Evolutionary conservation across 148 eudicot genomes (phyloP), one percentile per base, ranked within the genome.

Genomic region (Rhododendron vialii): DNA sequence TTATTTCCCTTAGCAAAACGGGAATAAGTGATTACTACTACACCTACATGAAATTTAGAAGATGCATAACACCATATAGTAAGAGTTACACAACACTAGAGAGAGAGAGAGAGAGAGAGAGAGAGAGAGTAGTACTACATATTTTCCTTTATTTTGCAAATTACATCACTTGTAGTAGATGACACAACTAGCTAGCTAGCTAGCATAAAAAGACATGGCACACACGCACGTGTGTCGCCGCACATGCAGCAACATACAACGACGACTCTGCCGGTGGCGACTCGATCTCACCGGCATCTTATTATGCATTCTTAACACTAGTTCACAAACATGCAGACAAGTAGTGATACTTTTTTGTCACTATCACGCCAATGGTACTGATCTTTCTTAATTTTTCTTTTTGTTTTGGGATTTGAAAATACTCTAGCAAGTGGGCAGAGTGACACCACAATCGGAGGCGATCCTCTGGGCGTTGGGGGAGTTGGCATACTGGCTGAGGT

Each of bases 381-480:
- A 28, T 5, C 11, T 48, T 41, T 5, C 7, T 79, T n/a, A 3
- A 24, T 47, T 5, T n/a, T 28, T 4, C 36, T 1, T 13, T 30
- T 30, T 4, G 0, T 10, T 12, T 5, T 30, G 7, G 38, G 38
- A 71, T 71, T 30, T 30, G 38, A 30, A 71, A 28, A 10, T 80
- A 30, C 12, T 75, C 80, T 84, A 90, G 76, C 92, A 90, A 1
- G 1, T 74, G 6, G 92, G 92, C 6, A 7, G 12, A 18, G 86
- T 3, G 26, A 89, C 89, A 65, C 87, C 86, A 78, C 93, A 91
- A 18, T 80, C 12, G 10, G 15, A 30, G 18, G 90, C 86, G 11
- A 90, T 81, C 81, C 71, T 87, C 77, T 57, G 67, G 82, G 91
- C 89, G 1, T 83, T 82, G n/a, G 86, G 86, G 38, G 91, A 82